These are phyloP conservation scores for Carpinus fangiana DNA, from an alignment of 306 rosid genomes.

Conservation along the genomic window DNA sequence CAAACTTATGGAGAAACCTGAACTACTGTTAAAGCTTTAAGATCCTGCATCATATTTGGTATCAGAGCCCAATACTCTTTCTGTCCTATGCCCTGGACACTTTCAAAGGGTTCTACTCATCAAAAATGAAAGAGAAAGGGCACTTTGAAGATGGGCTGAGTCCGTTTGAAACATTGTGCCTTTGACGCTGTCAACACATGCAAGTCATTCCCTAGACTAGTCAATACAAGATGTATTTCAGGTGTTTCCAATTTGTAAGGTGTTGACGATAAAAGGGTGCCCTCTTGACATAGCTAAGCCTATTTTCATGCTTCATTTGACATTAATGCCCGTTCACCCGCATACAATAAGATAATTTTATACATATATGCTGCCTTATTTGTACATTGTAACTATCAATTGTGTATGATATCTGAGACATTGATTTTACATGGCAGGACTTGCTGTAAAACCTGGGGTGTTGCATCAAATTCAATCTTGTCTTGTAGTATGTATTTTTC, in stretches of 20 bases:
- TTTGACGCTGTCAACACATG: background rate
- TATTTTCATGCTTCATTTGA: slow-evolving; percentile 4
- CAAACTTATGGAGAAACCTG: background rate
- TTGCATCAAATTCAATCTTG: slow-evolving; percentile 68
- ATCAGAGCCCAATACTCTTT: background rate
- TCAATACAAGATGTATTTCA: background rate
- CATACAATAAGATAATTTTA: background rate
- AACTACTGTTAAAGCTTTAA: background rate
- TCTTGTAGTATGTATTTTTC: slow-evolving; percentile 54
- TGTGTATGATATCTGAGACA: slow-evolving; percentile 17
- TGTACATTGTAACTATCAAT: background rate
- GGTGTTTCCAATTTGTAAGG: background rate
- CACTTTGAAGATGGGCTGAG: background rate
- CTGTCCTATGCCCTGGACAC: background rate
- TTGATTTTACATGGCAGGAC: slow-evolving; percentile 54
- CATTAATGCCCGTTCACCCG: background rate
- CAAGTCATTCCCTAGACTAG: background rate
- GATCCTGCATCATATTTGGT: background rate
- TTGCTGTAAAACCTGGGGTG: slow-evolving; percentile 79
- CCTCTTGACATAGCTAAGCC: slow-evolving; percentile 16
- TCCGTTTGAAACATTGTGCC: background rate
- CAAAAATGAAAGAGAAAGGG: background rate
- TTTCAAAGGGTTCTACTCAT: background rate
- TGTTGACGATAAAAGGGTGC: background rate
- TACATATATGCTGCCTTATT: slow-evolving; percentile 1